Evolutionary conservation across 768 basidiomycete genomes (phyloP), one percentile per base, ranked within the genome.

Genomic region (Boletus rubescentipes): DNA sequence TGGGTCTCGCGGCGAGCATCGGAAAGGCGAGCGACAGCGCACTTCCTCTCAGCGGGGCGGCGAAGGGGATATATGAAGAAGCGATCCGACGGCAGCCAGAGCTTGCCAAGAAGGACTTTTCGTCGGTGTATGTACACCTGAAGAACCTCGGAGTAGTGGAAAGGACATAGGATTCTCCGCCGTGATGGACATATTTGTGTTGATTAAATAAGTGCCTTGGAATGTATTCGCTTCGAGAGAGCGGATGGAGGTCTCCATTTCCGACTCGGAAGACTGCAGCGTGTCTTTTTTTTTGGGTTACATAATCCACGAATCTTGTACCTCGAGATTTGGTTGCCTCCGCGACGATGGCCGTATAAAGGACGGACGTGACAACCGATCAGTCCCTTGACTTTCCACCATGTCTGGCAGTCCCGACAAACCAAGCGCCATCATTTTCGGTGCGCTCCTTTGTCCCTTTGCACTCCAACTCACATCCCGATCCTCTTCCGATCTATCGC

Each of bases 381-480:
- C 61, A 51, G 31, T 44, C 48, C 46, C 41, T 39, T 47, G 38
- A 51, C 32, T 51, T 26, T 47, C 46, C 50, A 61, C 44, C 51
- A 79, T 78, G 79, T 61, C 77, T 38, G 30, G 18, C 49, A 51
- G 36, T 40, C 41, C 43, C 49, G 67, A 66, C 39, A 82, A 79
- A 58, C 89, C 89, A 14, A 83, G 73, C 70, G 90, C 80, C 37
- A 79, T 93, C 61, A 85, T 93, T 60, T 86, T 91, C 61, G 91
- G 91, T 91, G 55, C 58, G 83, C 70, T 8, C 72, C 15, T 34
- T 40, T 51, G 16, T 47, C 46, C 29, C 40, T 30, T 38, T 11
- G n/a, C n/a, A n/a, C 48, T 47, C 12, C 34, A 8, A 5, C 49
- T 41, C n/a, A 9, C 37, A 11, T 41, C 46, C 32, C 54, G 52